Base-by-base conservation (phyloP, 257 asterid species). In the Solanum rostratum region DNA sequence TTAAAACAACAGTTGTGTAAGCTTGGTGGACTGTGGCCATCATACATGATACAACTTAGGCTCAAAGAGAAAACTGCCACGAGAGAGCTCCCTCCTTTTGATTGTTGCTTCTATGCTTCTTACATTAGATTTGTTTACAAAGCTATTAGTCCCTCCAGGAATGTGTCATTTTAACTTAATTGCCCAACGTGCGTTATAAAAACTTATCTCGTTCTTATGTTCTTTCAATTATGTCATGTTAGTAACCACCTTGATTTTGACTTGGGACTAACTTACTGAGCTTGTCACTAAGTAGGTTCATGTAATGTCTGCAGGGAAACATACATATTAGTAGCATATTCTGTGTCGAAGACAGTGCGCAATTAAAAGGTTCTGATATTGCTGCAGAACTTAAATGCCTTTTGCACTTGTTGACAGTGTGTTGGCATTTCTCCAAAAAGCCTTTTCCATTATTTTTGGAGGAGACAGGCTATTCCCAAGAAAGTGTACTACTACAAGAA, bases 371-470 rank as follows among this genome's bases (percentile, higher is more conserved):
- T 84, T 88, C 94, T 60, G 95, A 95, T 88, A 92, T 94, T 85
- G 92, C 92, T 53, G 91, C 89, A 1, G 98, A 95, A 89, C 98
- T 97, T 79, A 90, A 85, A 87, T 87, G 90, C 90, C 97, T 95
- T n/a, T 87, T 97, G 81, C 89, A 92, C 86, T 84, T 97, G 90
- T 91, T 97, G 81, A 95, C 97, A 27, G 93, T 94, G 53, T 95
- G 99, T 83, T 97, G 98, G 98, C 99, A 95, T 90, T 97, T 97
- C 90, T 97, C 98, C 41, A 97, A 97, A 88, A 97, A 94, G 78
- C 93, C 98, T 7, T 97, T 97, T 84, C 93, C 90, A 15, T 68
- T 91, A 63, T 97, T 97, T 91, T 85, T 97, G 54, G 95, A 93
- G 91, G 98, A 94, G 93, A 95, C 99, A 6, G 99, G 99, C 24